Evolutionary conservation across 176 grass and related monocot genomes (phyloP), one percentile per base, ranked within the genome.

Genomic region (Typha latifolia): DNA sequence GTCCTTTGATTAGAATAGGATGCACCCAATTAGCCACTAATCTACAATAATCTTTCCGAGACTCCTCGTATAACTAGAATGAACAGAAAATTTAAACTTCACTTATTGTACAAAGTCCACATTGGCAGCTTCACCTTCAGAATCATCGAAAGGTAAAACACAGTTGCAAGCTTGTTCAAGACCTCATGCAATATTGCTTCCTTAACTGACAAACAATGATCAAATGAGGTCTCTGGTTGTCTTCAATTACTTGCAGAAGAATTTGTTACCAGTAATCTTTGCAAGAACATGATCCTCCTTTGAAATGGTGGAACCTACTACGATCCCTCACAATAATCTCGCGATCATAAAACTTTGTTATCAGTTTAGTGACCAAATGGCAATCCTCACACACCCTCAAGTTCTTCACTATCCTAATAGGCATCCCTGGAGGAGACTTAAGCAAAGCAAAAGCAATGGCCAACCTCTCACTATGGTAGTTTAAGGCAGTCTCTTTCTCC

Each of bases 351-450:
- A 87, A 29, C 59, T 82, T 87, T 16, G 84, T 85, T 70, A 96
- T 88, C 49, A 88, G 57, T 71, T 88, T 91, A 49, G 84, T 82
- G 72, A 67, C 82, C 32, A 64, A 63, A 85, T 96, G 91, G 48
- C 92, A 96, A 73, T 96, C 87, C 22, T 65, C 76, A 61, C 92
- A 96, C 48, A 91, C 74, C 68, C 85, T 85, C 77, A 96, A 80
- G 80, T 96, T 96, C 69, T 96, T 96, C 77, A 91, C 78, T 71
- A 91, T 74, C 49, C 82, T 85, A 67, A 91, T 91, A 31, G 87
- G 73, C 49, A 53, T 83, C 49, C 74, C 77, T 48, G 84, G 74
- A 64, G 77, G 63, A 26, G 82, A 83, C 49, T 90, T 96, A 37
- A 91, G 63, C 77, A 91, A 80, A 49, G 84, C 84, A 76, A 96